phyloP scores from a whole-genome alignment of 1,284 basidiomycete genomes.

The Marasmius tenuissimus region DNA sequence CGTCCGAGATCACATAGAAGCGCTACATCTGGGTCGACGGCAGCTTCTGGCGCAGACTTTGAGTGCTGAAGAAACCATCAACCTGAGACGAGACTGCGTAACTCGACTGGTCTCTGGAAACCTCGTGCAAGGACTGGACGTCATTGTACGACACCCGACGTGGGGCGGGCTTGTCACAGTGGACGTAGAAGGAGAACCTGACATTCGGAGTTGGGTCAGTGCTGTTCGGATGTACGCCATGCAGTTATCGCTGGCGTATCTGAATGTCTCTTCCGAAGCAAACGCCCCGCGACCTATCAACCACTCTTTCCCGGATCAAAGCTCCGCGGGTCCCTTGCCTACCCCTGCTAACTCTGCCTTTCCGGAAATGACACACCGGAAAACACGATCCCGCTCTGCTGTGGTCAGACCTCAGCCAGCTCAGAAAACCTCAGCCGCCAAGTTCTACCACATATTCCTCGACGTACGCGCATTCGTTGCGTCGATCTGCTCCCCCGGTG shows the following conservation, averaged over 20 bases:
- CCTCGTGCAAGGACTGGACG: conserved; percentile 88
- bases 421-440: conserved; percentile 48
- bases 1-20: conserved; percentile 89
- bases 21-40: conserved; percentile 84
- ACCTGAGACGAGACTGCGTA: conserved; percentile 86
- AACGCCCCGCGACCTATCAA: conserved; percentile 29
- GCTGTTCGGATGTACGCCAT: conserved; percentile 87
- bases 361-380: conserved; percentile 51
- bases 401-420: conserved; percentile 36
- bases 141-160: conserved; percentile 92
- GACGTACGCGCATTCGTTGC: conserved; percentile 93
- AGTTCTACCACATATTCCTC: conserved; percentile 87
- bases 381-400: conserved; percentile 47
- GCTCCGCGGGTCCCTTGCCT: conserved; percentile 45
- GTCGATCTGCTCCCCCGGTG: conserved; percentile 84
- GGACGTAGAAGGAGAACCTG: conserved; percentile 76
- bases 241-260: conserved; percentile 83
- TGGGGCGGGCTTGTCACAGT: conserved; percentile 89
- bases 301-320: conserved; percentile 37
- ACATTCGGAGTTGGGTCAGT: conserved; percentile 79
- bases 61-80: conserved; percentile 83
- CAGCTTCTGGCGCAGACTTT: conserved; percentile 90
- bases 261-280: conserved; percentile 55
- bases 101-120: conserved; percentile 88
- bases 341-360: conserved; percentile 69